These are phyloP conservation scores for Penicillium sp. DNA, from an alignment of 2,329 filamentous ascomycete species.

Conservation along the genomic window DNA sequence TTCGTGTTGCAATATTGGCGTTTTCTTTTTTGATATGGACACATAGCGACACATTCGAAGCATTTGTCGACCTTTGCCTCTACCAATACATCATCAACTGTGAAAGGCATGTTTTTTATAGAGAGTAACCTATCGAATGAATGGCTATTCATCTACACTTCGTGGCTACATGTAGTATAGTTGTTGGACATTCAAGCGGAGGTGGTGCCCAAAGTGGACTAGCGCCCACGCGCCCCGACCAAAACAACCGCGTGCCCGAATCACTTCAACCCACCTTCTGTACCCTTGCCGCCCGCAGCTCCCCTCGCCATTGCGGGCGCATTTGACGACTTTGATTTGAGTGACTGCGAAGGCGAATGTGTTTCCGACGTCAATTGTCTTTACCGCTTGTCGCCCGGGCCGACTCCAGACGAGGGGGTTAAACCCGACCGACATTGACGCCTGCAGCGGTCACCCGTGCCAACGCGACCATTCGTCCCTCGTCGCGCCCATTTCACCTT, in stretches of 20 bases:
- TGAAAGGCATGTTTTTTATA: too few relatives aligned
- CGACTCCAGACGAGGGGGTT: slow-evolving; percentile 3
- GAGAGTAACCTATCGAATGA: too few relatives aligned
- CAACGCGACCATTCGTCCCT: background rate
- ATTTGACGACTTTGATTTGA: background rate
- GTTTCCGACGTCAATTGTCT: background rate
- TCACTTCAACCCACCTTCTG: slow-evolving; percentile 22
- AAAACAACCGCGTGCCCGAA: slow-evolving; percentile 38
- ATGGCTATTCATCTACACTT: too few relatives aligned
- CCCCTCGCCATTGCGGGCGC: slow-evolving; percentile 12
- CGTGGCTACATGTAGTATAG: too few relatives aligned
- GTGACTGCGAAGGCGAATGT: slow-evolving; percentile 1
- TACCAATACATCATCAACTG: too few relatives aligned
- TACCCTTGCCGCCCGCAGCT: slow-evolving; percentile 23
- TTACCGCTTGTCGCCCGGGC: background rate
- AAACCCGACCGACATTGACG: background rate
- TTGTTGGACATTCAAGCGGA: slow-evolving; percentile 13
- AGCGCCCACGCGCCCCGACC: slow-evolving; percentile 39
- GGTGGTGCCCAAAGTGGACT: slow-evolving; percentile 27
- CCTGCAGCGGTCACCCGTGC: background rate
- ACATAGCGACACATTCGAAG: slow-evolving; percentile 8
- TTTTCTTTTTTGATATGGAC: slow-evolving; percentile 6
- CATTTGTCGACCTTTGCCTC: slow-evolving; percentile 8
- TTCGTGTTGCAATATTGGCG: slow-evolving; percentile 16
- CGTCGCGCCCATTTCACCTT: background rate